Base-by-base conservation (phyloP, 1,139 yeast genomes). In the Diutina siamensis region DNA sequence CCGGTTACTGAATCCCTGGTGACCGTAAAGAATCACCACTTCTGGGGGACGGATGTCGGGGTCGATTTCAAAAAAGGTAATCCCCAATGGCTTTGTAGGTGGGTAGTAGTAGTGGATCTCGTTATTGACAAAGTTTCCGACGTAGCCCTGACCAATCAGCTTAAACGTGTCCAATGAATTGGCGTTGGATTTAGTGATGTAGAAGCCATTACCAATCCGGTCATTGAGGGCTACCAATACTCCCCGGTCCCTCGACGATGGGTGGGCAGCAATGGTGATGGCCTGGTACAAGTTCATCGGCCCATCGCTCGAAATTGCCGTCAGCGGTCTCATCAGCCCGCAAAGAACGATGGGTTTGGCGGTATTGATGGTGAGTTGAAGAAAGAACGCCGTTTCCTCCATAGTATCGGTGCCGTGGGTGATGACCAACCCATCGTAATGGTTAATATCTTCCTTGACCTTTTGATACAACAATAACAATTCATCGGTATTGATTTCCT, bases 351-450 rank as follows among this genome's bases (percentile, higher is more conserved):
- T 73, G 2, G 85, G 85, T 48, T 78, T 75, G 22, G 47, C 46
- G 34, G 78, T 68, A 48, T 74, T 70, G 34, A 80, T 62, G 2
- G 84, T 76, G 48, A 75, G 64, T 52, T 80, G 84, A 41, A 80
- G 62, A 57, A 80, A 80, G 54, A 80, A 80, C 1, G 85, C 78
- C 3, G 87, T 80, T 57, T 80, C 87, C 48, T 82, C 82, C 64
- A 80, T 66, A 2, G 86, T 78, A 55, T 80, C 87, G 2, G 87
- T 80, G 13, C 87, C 87, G 57, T 80, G 87, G 1, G 86, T 80
- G 38, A 80, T 75, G 27, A 80, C 86, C 7, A 72, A 60, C n/a
- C 76, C 77, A 53, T 72, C 75, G 48, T 74, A 74, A 3, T 72
- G 66, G 40, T 64, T 65, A 48, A 74, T 61, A 50, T 68, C 72